Conservation (phyloP, 108 stramenopile species). For the Cyclotella sp. region DNA sequence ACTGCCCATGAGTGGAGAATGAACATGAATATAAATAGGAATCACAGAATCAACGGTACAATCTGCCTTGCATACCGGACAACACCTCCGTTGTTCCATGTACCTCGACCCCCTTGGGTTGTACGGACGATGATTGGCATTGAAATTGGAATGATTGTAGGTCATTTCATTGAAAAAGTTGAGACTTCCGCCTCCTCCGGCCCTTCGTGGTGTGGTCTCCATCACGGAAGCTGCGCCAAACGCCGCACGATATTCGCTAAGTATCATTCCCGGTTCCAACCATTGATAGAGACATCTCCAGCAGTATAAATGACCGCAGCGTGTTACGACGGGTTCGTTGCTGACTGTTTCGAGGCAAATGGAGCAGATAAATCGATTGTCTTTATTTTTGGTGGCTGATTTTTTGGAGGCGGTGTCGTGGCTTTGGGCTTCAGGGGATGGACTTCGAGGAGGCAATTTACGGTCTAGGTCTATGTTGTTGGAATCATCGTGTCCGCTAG, state of each 20-base stretch:
- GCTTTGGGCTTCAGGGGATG: no score
- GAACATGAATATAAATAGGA: constrained; percentile 79
- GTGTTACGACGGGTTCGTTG: constrained; percentile 72
- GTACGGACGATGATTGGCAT: constrained; percentile 29
- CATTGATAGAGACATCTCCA: constrained; percentile 73
- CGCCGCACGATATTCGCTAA: constrained; percentile 34
- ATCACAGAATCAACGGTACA: constrained; percentile 75
- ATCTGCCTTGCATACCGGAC: constrained; percentile 85
- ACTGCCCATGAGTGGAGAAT: constrained; percentile 6
- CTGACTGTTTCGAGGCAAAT: constrained; percentile 70
- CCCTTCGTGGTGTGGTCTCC: background rate
- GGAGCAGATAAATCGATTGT: constrained; percentile 59
- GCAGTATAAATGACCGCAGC: constrained; percentile 79
- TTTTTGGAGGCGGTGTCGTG: no score
- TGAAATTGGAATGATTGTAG: background rate
- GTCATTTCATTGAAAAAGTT: constrained; percentile 41
- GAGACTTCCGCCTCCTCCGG: constrained; percentile 2
- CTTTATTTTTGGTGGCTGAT: constrained; percentile 11
- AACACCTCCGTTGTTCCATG: constrained; percentile 58
- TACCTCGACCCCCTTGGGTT: constrained; percentile 11
- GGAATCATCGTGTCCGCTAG: no score
- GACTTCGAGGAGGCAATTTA: no score
- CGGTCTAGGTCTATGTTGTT: no score
- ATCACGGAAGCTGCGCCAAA: constrained; percentile 16
- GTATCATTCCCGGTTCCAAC: constrained; percentile 47